phyloP scores from a whole-genome alignment of 1,284 basidiomycete genomes.

The Ustilago trichophora region DNA sequence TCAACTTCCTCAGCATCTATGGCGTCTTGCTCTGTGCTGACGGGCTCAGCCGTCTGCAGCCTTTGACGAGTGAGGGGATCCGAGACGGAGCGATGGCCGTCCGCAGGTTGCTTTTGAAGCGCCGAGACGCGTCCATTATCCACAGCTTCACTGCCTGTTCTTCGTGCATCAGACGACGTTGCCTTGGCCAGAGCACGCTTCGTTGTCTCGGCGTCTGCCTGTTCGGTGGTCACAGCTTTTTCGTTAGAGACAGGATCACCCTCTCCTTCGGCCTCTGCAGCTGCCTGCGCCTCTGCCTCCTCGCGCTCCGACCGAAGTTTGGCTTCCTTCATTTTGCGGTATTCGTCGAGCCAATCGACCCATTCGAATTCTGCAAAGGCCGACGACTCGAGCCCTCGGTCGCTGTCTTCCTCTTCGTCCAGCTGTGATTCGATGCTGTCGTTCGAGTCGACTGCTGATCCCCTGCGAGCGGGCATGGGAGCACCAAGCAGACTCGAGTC shows the following conservation, averaged over 20 bases:
- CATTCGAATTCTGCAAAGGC: conserved; percentile 70
- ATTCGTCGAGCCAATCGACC: conserved; percentile 73
- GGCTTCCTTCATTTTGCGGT: conserved; percentile 71
- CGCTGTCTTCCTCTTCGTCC: conserved; percentile 38
- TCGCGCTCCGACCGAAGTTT: conserved; percentile 69
- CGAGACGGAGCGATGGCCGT: conserved; percentile 43
- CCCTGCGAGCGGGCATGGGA: conserved; percentile 26
- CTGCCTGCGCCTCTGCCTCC: conserved; percentile 40
- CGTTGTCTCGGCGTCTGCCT: neutral
- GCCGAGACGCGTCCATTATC: conserved; percentile 24
- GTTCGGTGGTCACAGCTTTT: neutral
- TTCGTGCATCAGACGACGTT: conserved; percentile 7
- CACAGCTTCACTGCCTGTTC: conserved; percentile 31
- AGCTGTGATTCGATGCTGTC: conserved; percentile 49
- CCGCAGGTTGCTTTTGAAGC: conserved; percentile 30
- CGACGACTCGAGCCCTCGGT: conserved; percentile 20
- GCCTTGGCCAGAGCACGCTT: neutral
- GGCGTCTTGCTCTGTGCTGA: conserved; percentile 21
- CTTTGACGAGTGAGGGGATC: conserved; percentile 40
- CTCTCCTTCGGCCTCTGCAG: conserved; percentile 7
- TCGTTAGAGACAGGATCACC: too few relatives aligned
- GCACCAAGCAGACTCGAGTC: conserved; percentile 10
- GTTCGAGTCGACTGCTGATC: conserved; percentile 40
- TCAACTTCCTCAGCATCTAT: conserved; percentile 43
- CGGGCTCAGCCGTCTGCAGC: conserved; percentile 26